Evolutionary conservation across 2,329 filamentous ascomycete genomes (phyloP), one percentile per base, ranked within the genome.

Genomic region (Phoma sp.): DNA sequence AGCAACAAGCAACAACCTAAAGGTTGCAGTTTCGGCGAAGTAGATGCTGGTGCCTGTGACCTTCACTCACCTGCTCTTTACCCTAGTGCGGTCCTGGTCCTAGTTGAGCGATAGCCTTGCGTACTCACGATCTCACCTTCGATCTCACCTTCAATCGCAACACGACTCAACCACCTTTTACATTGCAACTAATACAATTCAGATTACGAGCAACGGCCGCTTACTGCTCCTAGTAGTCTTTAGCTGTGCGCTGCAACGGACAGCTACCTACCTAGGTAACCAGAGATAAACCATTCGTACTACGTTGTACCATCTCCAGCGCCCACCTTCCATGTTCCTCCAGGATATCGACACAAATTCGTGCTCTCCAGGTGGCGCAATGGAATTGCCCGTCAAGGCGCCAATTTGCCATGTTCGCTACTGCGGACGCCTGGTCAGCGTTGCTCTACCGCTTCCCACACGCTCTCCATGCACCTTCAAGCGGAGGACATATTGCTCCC

Each of bases 391-490:
- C 12, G 21, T 18, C 26, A 30, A 17, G 20, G 2, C 7, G 20
- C 11, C 3, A 2, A 9, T 39, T 7, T 30, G 34, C 10, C 34
- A 26, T 7, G 34, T 47, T 18, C n/a, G 45, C 14, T 32, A 47
- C 20, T 47, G 45, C 26, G 43, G 33, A 17, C 43, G 34, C 18
- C 14, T 47, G 34, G 28, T 47, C 9, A 25, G 34, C 34, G 45
- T 26, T 25, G 45, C 45, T n/a, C 14, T 39, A 26, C 34, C 45
- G 10, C n/a, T 30, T n/a, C 18, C 28, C n/a, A 9, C 28, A n/a
- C 25, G 26, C 18, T 14, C 26, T 23, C 5, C 34, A 29, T 14
- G 10, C 10, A 10, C 25, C 4, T 47, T 47, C 20, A 14, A 39
- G 18, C 25, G 18, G 21, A 39, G 26, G 11, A 39, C 18, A 9